These are phyloP conservation scores for Hyphopichia pseudoburtonii DNA, from an alignment of 1,139 yeast genomes.

Conservation along the genomic window DNA sequence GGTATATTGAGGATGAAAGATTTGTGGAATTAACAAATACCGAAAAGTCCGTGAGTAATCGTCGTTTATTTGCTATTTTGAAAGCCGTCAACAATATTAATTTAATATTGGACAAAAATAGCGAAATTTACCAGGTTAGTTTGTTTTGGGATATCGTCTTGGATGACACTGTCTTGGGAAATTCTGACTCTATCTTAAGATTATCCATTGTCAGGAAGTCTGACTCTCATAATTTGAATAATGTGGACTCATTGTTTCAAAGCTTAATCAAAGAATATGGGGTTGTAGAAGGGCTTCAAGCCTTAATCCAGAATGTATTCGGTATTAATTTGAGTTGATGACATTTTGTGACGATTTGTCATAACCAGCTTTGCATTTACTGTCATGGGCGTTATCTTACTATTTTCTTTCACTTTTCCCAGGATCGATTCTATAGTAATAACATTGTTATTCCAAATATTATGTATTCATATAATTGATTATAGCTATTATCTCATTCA, in stretches of 20 bases:
- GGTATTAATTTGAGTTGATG: no score
- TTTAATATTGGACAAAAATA: constrained; percentile 8
- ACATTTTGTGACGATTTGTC: no score
- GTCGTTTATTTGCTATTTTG: constrained; percentile 17
- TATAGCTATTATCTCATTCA: no score
- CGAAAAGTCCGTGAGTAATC: constrained; percentile 15
- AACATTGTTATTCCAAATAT: no score
- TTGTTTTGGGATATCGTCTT: constrained; percentile 31
- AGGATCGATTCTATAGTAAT: no score
- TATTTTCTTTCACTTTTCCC: no score
- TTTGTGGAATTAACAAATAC: constrained; percentile 5
- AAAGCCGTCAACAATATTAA: constrained; percentile 21
- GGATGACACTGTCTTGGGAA: constrained; percentile 23
- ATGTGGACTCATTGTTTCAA: constrained; percentile 15
- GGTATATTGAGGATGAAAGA: constrained; percentile 6
- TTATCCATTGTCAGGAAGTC: constrained; percentile 10
- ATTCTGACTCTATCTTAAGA: constrained; percentile 24
- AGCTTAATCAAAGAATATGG: constrained; percentile 27
- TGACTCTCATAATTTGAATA: neutral
- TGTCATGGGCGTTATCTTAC: no score
- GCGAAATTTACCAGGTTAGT: constrained; percentile 2
- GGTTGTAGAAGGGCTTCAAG: constrained; percentile 21
- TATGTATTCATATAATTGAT: no score
- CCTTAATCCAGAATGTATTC: constrained; percentile 24
- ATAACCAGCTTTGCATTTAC: no score